A percentile compares a stretch with the other conserved stretches of the same genome.
These are phyloP conservation scores for Apiospora kogelbergensis DNA, from an alignment of 2,329 filamentous ascomycete genomes.

Conservation along the genomic window DNA sequence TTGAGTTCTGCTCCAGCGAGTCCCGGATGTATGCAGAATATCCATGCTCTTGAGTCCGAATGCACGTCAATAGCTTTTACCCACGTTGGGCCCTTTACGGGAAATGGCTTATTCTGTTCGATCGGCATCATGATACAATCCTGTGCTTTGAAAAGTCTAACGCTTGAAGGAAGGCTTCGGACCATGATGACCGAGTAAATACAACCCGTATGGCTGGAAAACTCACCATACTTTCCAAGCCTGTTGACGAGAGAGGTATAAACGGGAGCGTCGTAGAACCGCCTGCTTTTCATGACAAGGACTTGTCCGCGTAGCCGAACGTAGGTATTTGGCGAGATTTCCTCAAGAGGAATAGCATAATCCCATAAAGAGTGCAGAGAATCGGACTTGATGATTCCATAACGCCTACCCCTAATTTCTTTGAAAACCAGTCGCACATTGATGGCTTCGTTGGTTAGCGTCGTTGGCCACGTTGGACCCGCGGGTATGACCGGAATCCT, in stretches of 20 bases:
- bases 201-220: neutral
- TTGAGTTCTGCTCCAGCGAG: neutral
- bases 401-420: neutral
- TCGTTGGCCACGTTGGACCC: neutral
- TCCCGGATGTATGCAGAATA: neutral
- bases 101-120: neutral
- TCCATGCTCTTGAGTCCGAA: neutral
- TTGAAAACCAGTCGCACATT: neutral
- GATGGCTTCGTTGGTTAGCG: neutral
- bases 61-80: neutral
- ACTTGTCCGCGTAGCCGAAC: neutral
- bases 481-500: neutral
- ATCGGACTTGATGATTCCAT: neutral
- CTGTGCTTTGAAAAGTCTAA: neutral
- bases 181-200: neutral
- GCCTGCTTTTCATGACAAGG: neutral
- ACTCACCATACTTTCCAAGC: neutral
- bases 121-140: no score
- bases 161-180: neutral
- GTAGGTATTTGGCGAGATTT: neutral
- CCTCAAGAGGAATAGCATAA: neutral
- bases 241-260: neutral
- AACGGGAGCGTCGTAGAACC: neutral
- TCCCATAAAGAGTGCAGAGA: neutral
- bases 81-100: neutral